Conservation (phyloP, 2,329 filamentous ascomycete genomes). For the Zarea fungicola region DNA sequence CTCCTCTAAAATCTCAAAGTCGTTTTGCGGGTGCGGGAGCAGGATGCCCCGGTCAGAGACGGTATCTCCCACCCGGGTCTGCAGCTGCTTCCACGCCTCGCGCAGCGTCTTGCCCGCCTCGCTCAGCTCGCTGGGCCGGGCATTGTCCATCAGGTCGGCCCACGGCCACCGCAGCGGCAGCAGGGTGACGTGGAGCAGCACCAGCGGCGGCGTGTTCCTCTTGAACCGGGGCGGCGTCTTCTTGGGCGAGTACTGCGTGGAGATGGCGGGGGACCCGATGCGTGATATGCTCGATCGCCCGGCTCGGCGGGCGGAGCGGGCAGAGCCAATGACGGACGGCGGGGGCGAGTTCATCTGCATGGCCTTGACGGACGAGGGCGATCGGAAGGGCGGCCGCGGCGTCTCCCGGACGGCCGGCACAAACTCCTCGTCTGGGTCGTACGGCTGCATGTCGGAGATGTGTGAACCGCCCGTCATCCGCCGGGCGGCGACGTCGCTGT, state of each 20-base stretch:
- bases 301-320: slow-evolving; percentile 46
- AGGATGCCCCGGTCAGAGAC: slow-evolving; percentile 69
- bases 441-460: slow-evolving; percentile 49
- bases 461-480: slow-evolving; percentile 28
- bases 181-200: slow-evolving; percentile 72
- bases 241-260: slow-evolving; percentile 51
- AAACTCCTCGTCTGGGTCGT: slow-evolving; percentile 41
- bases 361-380: slow-evolving; percentile 62
- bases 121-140: slow-evolving; percentile 35
- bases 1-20: slow-evolving; percentile 76
- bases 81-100: slow-evolving; percentile 61
- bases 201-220: slow-evolving; percentile 57
- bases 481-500: slow-evolving; percentile 16
- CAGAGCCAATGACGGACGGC: slow-evolving; percentile 50
- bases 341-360: slow-evolving; percentile 68
- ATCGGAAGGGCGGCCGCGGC: slow-evolving; percentile 60
- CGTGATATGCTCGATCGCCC: slow-evolving; percentile 47
- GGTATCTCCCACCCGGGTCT: slow-evolving; percentile 66
- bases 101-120: slow-evolving; percentile 46
- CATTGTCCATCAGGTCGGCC: slow-evolving; percentile 48
- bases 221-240: slow-evolving; percentile 56
- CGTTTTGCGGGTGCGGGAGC: slow-evolving; percentile 71
- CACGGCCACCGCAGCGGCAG: slow-evolving; percentile 65
- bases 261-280: slow-evolving; percentile 48
- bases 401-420: slow-evolving; percentile 52